Percentiles rank a stretch among this genome's conserved stretches.
Evolutionary conservation across 495 filamentous ascomycete species (phyloP).

Genomic region (Hypoxylon lienhwacheense): DNA sequence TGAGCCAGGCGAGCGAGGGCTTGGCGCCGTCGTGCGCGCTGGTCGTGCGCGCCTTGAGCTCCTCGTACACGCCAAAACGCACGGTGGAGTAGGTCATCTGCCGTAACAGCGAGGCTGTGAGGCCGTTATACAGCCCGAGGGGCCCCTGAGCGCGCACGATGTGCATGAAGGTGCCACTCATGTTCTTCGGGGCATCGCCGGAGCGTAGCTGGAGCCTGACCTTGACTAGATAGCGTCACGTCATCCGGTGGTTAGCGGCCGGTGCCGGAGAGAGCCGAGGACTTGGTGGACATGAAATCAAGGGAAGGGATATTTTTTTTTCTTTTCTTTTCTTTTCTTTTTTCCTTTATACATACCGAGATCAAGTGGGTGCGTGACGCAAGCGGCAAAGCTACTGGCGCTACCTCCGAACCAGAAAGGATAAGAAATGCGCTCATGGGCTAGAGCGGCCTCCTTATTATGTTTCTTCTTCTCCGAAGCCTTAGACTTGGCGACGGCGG

Average conservation of each 20-base stretch:
- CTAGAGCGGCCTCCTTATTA: constrained; percentile 36
- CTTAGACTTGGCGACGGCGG: constrained; percentile 32
- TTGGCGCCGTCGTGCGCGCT: constrained; percentile 55
- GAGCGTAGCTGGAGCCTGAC: constrained; percentile 86
- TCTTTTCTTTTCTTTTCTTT: not conserved
- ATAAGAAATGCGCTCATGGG: constrained; percentile 56
- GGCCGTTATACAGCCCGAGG: constrained; percentile 78
- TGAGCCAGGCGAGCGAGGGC: constrained; percentile 68
- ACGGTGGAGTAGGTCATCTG: constrained; percentile 92
- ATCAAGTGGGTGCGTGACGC: constrained; percentile 89
- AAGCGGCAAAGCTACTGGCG: constrained; percentile 85
- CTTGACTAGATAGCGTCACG: constrained; percentile 39
- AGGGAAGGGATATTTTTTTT: not conserved
- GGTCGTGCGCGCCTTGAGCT: constrained; percentile 69
- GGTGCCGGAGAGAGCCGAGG: not conserved
- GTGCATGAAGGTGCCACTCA: constrained; percentile 80
- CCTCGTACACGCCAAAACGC: constrained; percentile 92
- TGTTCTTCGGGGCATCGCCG: constrained; percentile 65
- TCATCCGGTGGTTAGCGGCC: constrained; percentile 27
- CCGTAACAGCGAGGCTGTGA: constrained; percentile 88
- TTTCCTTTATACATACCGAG: constrained; percentile 56
- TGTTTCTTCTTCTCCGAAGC: constrained; percentile 36
- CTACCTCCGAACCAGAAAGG: constrained; percentile 96
- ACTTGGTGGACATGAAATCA: not conserved
- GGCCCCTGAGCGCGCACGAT: constrained; percentile 66